Evolutionary conservation across 148 eudicot genomes (phyloP), one percentile per base, ranked within the genome.

Genomic region (Chenopodium album): DNA sequence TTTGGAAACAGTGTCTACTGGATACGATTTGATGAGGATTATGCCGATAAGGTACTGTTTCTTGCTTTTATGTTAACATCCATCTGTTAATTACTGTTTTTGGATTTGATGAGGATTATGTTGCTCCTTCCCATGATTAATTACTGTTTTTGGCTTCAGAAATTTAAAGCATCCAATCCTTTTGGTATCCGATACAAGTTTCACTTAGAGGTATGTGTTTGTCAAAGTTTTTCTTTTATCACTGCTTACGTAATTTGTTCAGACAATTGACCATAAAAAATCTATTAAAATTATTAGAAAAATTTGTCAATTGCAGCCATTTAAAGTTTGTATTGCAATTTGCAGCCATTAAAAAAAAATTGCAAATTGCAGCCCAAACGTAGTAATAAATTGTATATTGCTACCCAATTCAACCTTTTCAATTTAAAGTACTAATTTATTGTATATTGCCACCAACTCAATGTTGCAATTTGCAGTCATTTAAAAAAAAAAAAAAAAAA

Each of bases 131-230:
- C 68, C 76, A 44, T 81, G 82, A 48, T 48, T 67, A 60, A 62
- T 29, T 76, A 2, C 32, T 77, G 41, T 79, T 62, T 80, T 75
- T 75, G 77, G 32, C 23, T 83, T 79, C 97, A 96, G 99, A 96
- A 91, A 90, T 92, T 96, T 75, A 92, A 88, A 77, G 84, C 98
- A 83, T 94, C 99, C 60, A 82, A 90, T 70, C 98, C 99, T 74
- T 96, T 96, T 85, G 99, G 99, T 80, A 92, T 97, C 73, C 86
- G 92, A 79, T 97, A 97, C 92, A 91, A 85, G 82, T 97, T 97
- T 86, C 99, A 94, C 85, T 91, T 94, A 66, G 98, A 97, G 97
- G 99, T 97, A 90, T 46, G 47, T 47, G 48, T 76, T 66, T 80
- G 23, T 66, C 50, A 9, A 9, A 46, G 71, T 31, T 37, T 26